A percentile compares a stretch with the other conserved stretches of the same genome.
These are phyloP conservation scores for Eucalyptus guilfoylei DNA, from an alignment of 345 rosid species.

Conservation along the genomic window DNA sequence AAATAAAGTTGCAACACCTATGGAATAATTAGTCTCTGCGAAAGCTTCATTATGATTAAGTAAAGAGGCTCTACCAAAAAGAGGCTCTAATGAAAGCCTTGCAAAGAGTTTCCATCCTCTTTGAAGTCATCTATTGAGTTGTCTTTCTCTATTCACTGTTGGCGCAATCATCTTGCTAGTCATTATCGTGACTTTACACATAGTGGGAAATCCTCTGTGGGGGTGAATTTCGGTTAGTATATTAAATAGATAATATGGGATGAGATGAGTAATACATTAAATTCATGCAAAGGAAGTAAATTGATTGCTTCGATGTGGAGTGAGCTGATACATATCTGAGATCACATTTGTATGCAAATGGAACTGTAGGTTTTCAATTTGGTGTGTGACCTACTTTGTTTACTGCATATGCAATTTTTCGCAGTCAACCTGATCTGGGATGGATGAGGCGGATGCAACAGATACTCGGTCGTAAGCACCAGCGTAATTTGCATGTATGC, in stretches of 20 bases:
- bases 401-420: background rate
- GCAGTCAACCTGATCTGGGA: slow-evolving; percentile 92
- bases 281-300: background rate
- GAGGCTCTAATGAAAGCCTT: background rate
- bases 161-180: background rate
- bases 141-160: background rate
- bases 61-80: background rate
- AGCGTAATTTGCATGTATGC: slow-evolving; percentile 82
- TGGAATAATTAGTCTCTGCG: background rate
- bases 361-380: background rate
- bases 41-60: background rate
- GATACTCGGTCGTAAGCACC: slow-evolving; percentile 93
- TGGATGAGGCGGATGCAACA: slow-evolving; percentile 94
- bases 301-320: background rate
- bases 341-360: background rate
- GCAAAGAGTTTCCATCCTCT: background rate
- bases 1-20: background rate
- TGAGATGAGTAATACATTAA: background rate
- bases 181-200: background rate
- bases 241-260: background rate
- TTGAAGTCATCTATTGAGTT: background rate
- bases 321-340: background rate
- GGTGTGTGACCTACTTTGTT: background rate
- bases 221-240: background rate
- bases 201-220: background rate